Evolutionary conservation across 495 filamentous ascomycete species (phyloP).

Genomic region (Ramalina peruviana): DNA sequence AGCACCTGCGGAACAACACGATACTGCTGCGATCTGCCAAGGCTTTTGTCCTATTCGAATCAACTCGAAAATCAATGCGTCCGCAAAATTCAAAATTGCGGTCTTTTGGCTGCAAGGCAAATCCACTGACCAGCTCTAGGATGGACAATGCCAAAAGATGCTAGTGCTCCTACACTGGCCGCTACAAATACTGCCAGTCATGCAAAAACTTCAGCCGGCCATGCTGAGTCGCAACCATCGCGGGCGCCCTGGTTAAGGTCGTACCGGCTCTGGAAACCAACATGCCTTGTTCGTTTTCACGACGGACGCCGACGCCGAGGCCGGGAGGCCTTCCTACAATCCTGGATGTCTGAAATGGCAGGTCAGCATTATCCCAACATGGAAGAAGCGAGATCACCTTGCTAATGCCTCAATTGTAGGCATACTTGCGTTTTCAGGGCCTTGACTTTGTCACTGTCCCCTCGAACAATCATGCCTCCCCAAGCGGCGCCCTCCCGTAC

Average conservation of each 20-base stretch:
- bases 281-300: slow-evolving; percentile 69
- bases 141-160: slow-evolving; percentile 17
- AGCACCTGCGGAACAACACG: too few species aligned
- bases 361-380: slow-evolving; percentile 31
- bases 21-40: too few species aligned
- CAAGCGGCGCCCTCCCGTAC: slow-evolving; percentile 76
- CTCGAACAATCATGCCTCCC: slow-evolving; percentile 88
- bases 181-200: not conserved
- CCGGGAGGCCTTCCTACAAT: slow-evolving; percentile 69
- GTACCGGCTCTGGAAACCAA: slow-evolving; percentile 30
- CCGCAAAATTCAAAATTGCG: too few species aligned
- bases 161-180: not conserved
- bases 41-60: too few species aligned
- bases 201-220: not conserved
- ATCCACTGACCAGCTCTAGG: not conserved
- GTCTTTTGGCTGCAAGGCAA: too few species aligned
- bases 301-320: slow-evolving; percentile 44
- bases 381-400: slow-evolving; percentile 1
- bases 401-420: slow-evolving; percentile 31
- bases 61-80: too few species aligned
- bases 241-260: slow-evolving; percentile 39
- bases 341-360: slow-evolving; percentile 94
- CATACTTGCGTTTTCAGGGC: slow-evolving; percentile 66
- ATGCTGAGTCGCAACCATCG: slow-evolving; percentile 1
- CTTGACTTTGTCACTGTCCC: slow-evolving; percentile 54